These are phyloP conservation scores for Phytopythium boreale DNA, from an alignment of 352 stramenopile species.

Conservation along the genomic window DNA sequence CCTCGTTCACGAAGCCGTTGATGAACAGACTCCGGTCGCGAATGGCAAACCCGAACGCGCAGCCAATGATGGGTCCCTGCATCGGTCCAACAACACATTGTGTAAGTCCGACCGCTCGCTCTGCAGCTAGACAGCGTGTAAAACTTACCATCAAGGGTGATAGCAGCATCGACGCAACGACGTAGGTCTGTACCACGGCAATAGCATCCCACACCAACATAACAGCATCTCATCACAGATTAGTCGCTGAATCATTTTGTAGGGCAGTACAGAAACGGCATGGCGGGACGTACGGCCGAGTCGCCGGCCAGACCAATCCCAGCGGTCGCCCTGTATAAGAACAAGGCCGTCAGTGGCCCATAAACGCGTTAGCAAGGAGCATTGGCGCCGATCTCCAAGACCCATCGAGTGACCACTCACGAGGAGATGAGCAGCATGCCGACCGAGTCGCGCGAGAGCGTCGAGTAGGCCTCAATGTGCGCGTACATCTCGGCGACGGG, in stretches of 20 bases:
- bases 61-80: constrained; percentile 79
- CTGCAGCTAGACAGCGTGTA: background rate
- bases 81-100: background rate
- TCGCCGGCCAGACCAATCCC: constrained; percentile 79
- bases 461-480: constrained; percentile 80
- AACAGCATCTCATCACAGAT: background rate
- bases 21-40: constrained; percentile 80
- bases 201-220: background rate
- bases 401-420: constrained; percentile 22
- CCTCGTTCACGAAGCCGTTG: constrained; percentile 78
- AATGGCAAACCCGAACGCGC: constrained; percentile 77
- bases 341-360: constrained; percentile 2
- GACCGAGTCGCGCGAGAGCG: constrained; percentile 76
- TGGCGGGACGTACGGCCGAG: constrained; percentile 36
- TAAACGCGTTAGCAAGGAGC: background rate
- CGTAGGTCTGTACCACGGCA: constrained; percentile 53
- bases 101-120: background rate
- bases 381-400: background rate
- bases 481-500: constrained; percentile 88
- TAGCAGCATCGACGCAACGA: constrained; percentile 87
- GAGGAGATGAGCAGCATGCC: constrained; percentile 86
- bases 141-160: constrained; percentile 76
- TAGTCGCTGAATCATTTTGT: background rate
- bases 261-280: background rate
- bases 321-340: constrained; percentile 52